Conservation (phyloP, 208 protist species). For the Entamoeba histolytica region DNA sequence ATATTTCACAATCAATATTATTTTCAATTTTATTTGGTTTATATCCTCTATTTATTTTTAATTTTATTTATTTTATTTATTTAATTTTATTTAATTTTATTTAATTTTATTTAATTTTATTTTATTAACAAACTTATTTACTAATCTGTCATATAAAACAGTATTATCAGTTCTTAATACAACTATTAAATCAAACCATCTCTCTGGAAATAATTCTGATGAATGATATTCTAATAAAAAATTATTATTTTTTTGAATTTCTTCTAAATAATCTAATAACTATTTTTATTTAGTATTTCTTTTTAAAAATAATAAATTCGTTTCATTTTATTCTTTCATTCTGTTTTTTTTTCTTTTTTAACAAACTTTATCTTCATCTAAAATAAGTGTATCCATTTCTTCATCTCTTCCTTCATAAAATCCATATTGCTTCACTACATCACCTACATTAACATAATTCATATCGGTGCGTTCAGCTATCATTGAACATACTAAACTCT, state of each 20-base stretch:
- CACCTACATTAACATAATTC: conserved; percentile 14
- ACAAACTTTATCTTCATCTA: neutral
- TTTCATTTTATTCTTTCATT: neutral
- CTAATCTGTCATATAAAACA: conserved; percentile 10
- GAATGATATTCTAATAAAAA: conserved; percentile 16
- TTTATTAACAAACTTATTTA: neutral
- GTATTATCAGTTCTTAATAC: conserved; percentile 13
- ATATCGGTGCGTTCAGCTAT: neutral
- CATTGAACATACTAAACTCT: conserved; percentile 6
- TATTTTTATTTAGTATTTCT: neutral
- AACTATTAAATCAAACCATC: conserved; percentile 20
- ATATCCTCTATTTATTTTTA: neutral
- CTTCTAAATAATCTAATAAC: neutral
- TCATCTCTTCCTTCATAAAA: neutral
- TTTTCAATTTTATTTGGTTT: conserved; percentile 4
- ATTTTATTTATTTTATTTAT: neutral
- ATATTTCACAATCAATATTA: conserved; percentile 15
- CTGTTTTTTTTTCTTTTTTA: neutral
- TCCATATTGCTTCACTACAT: neutral
- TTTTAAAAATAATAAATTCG: no score
- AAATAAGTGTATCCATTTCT: neutral
- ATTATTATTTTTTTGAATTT: neutral
- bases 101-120: neutral
- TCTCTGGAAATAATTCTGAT: conserved; percentile 6
- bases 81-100: neutral